Conservation (phyloP, 108 stramenopile species). For the Mayamaea pseudoterrestris region DNA sequence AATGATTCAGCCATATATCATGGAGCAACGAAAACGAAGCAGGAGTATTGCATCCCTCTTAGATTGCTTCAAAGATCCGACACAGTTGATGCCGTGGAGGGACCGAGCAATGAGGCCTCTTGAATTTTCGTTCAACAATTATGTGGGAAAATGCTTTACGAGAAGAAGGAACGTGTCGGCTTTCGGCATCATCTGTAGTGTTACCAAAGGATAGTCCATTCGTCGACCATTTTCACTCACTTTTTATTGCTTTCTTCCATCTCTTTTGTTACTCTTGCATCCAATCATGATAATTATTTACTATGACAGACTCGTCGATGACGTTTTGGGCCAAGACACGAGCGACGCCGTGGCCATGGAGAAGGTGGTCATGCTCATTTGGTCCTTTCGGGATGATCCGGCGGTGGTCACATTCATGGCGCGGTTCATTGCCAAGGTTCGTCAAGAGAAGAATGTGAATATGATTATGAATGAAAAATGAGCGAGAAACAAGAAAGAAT, state of each 20-base stretch:
- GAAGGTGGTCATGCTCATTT: conserved; percentile 92
- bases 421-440: conserved; percentile 81
- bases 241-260: not conserved
- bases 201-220: not conserved
- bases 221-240: not conserved
- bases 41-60: no score
- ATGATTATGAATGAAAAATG: no score
- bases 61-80: no score
- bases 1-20: no score
- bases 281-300: no score
- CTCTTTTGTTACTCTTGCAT: no score
- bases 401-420: conserved; percentile 87
- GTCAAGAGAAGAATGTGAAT: not conserved
- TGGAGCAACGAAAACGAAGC: no score
- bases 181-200: not conserved
- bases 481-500: no score
- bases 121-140: no score
- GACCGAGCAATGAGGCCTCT: no score
- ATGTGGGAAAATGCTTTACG: no score
- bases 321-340: conserved; percentile 66
- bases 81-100: no score
- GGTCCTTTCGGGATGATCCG: conserved; percentile 88
- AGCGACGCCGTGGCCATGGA: conserved; percentile 82
- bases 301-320: conserved; percentile 48
- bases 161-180: not conserved